These are phyloP conservation scores for Aspergillus coremiiformis DNA, from an alignment of 495 filamentous ascomycete genomes.

Conservation along the genomic window DNA sequence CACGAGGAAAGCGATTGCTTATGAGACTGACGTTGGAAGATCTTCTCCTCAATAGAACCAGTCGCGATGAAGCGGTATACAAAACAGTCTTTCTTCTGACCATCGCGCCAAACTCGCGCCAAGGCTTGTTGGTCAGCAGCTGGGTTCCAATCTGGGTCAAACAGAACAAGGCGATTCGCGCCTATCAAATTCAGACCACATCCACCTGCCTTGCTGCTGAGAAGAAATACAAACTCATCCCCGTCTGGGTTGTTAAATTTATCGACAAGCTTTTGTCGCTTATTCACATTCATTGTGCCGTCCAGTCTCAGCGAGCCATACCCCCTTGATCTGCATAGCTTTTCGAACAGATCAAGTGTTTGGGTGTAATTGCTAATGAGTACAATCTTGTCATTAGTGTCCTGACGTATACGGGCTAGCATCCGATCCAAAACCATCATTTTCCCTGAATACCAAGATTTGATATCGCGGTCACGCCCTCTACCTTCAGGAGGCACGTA, in stretches of 20 bases:
- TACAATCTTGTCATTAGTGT: slow-evolving; percentile 99
- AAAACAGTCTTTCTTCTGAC: slow-evolving; percentile 98
- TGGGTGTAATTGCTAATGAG: slow-evolving; percentile 98
- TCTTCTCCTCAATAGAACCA: slow-evolving; percentile 98
- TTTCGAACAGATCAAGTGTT: slow-evolving; percentile 92
- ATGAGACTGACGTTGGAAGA: slow-evolving; percentile 97
- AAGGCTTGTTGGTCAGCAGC: slow-evolving; percentile 97
- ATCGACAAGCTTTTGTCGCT: slow-evolving; percentile 94
- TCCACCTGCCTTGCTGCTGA: slow-evolving; percentile 93
- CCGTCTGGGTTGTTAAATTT: slow-evolving; percentile 96
- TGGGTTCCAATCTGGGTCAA: slow-evolving; percentile 99
- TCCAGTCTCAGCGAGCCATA: slow-evolving; percentile 89
- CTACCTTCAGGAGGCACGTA: slow-evolving; percentile 81
- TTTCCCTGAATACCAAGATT: slow-evolving; percentile 95
- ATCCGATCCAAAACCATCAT: slow-evolving; percentile 98
- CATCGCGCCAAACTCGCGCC: slow-evolving; percentile 96
- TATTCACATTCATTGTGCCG: slow-evolving; percentile 95
- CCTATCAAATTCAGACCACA: slow-evolving; percentile 97
- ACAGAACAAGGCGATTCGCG: slow-evolving; percentile 91
- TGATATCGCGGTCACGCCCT: slow-evolving; percentile 85
- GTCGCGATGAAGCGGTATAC: slow-evolving; percentile 98
- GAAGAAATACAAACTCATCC: slow-evolving; percentile 85
- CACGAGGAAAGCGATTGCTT: slow-evolving; percentile 95
- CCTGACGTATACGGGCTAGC: slow-evolving; percentile 90
- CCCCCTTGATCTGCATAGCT: slow-evolving; percentile 71